phyloP scores from a whole-genome alignment of 768 basidiomycete genomes.

The Fomitopsis serialis region DNA sequence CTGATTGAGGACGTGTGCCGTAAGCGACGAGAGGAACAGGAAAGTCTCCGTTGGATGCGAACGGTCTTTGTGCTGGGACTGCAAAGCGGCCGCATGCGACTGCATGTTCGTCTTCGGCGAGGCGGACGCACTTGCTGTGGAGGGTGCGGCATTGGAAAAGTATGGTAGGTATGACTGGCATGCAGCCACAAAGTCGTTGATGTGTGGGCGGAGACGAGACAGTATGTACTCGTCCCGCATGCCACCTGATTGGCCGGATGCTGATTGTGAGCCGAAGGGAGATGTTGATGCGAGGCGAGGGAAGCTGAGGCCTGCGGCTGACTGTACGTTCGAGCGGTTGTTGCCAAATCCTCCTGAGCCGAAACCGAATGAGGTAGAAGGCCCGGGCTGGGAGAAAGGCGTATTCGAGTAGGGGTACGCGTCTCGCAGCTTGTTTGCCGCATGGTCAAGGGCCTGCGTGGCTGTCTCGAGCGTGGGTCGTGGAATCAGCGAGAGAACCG shows the following conservation, averaged over 20 bases:
- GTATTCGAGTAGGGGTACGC: constrained; percentile 77
- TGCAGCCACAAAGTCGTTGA: constrained; percentile 71
- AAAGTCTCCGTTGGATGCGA: constrained; percentile 74
- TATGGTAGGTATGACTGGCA: constrained; percentile 82
- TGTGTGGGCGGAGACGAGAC: constrained; percentile 68
- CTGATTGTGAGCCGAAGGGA: constrained; percentile 5
- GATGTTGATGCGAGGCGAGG: constrained; percentile 8
- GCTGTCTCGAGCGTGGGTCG: constrained; percentile 79
- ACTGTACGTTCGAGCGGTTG: constrained; percentile 1
- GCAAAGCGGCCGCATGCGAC: constrained; percentile 38
- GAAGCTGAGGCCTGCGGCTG: constrained; percentile 18
- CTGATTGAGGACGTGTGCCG: constrained; percentile 61
- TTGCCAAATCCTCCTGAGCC: constrained; percentile 12
- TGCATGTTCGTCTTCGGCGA: constrained; percentile 22
- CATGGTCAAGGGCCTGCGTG: constrained; percentile 57
- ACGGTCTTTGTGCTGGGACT: constrained; percentile 55
- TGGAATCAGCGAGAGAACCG: constrained; percentile 73
- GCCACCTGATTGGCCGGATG: constrained; percentile 24
- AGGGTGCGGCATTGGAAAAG: constrained; percentile 52
- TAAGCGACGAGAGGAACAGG: constrained; percentile 62
- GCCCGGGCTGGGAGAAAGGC: constrained; percentile 26
- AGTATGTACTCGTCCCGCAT: constrained; percentile 82
- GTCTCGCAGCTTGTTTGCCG: constrained; percentile 70
- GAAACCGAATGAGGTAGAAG: constrained; percentile 29
- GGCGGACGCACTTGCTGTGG: constrained; percentile 20